Percentiles rank a stretch among this genome's conserved stretches.
These are phyloP conservation scores for Suhomyces xylopsoci DNA, from an alignment of 805 yeast species.

Conservation along the genomic window DNA sequence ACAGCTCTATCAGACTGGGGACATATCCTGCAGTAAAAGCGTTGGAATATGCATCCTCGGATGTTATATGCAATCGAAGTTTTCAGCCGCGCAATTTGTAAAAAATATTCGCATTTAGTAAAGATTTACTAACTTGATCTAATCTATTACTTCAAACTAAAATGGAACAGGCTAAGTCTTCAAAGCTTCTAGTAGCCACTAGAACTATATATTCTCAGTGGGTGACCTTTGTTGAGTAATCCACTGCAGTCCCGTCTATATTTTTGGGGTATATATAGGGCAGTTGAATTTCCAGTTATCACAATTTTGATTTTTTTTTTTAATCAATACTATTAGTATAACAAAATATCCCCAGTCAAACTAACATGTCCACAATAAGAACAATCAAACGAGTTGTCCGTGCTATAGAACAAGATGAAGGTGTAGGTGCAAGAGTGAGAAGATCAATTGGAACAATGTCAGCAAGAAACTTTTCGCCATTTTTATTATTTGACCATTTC, in stretches of 20 bases:
- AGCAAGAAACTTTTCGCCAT: slow-evolving; percentile 77
- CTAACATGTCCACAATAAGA: slow-evolving; percentile 18
- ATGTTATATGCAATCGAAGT: neutral
- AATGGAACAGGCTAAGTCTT: neutral
- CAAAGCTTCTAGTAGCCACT: neutral
- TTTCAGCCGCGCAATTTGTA: neutral
- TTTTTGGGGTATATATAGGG: neutral
- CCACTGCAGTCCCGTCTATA: neutral
- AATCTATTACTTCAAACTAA: neutral
- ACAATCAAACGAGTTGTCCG: slow-evolving; percentile 28
- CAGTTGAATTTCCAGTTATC: neutral
- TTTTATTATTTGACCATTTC: slow-evolving; percentile 79
- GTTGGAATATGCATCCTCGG: too few relatives aligned
- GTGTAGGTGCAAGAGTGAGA: slow-evolving; percentile 84
- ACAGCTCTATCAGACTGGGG: too few relatives aligned
- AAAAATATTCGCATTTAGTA: neutral
- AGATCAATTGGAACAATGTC: slow-evolving; percentile 70
- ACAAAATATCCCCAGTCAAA: too few relatives aligned
- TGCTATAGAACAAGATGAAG: slow-evolving; percentile 75
- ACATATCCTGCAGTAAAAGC: too few relatives aligned
- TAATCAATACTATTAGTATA: neutral
- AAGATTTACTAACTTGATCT: neutral
- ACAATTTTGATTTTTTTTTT: too few relatives aligned
- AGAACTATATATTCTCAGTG: neutral
- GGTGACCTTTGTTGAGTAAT: neutral